Conservation (phyloP, 2,329 filamentous ascomycete genomes). For the Pyrenophora graminea region DNA sequence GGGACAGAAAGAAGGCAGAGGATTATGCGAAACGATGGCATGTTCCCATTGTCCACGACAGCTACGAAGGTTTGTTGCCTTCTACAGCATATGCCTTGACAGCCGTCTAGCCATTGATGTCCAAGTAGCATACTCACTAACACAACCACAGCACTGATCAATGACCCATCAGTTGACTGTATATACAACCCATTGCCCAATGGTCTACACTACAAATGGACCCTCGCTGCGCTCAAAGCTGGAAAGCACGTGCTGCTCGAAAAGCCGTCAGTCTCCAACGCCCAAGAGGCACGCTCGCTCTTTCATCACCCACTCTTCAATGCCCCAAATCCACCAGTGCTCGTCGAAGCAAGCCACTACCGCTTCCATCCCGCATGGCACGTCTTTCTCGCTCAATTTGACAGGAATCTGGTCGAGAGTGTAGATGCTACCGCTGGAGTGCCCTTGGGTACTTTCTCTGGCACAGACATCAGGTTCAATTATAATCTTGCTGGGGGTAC, state of each 20-base stretch:
- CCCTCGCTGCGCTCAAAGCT: slow-evolving; percentile 48
- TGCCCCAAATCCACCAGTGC: slow-evolving; percentile 44
- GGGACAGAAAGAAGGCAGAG: slow-evolving; percentile 54
- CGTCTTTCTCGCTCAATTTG: slow-evolving; percentile 42
- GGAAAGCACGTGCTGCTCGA: slow-evolving; percentile 54
- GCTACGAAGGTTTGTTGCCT: slow-evolving; percentile 53
- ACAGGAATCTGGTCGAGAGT: slow-evolving; percentile 39
- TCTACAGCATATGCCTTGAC: neutral
- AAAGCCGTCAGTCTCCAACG: slow-evolving; percentile 52
- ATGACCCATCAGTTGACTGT: slow-evolving; percentile 46
- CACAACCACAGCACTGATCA: slow-evolving; percentile 39
- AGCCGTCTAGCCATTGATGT: too few relatives aligned
- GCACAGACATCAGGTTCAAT: slow-evolving; percentile 47
- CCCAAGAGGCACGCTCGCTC: slow-evolving; percentile 49
- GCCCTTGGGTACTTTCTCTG: slow-evolving; percentile 30
- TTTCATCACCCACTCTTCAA: slow-evolving; percentile 40
- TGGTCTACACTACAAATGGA: slow-evolving; percentile 50
- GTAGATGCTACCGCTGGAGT: slow-evolving; percentile 35
- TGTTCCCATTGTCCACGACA: slow-evolving; percentile 56
- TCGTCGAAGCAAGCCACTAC: slow-evolving; percentile 53
- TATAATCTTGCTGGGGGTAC: slow-evolving; percentile 47
- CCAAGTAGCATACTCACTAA: neutral
- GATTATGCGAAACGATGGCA: slow-evolving; percentile 57
- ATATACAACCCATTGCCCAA: slow-evolving; percentile 55
- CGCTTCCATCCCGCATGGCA: slow-evolving; percentile 51